A percentile compares a stretch with the other conserved stretches of the same genome.
These are phyloP conservation scores for Emericellopsis cladophorae DNA, from an alignment of 2,329 filamentous ascomycete genomes.

Conservation along the genomic window DNA sequence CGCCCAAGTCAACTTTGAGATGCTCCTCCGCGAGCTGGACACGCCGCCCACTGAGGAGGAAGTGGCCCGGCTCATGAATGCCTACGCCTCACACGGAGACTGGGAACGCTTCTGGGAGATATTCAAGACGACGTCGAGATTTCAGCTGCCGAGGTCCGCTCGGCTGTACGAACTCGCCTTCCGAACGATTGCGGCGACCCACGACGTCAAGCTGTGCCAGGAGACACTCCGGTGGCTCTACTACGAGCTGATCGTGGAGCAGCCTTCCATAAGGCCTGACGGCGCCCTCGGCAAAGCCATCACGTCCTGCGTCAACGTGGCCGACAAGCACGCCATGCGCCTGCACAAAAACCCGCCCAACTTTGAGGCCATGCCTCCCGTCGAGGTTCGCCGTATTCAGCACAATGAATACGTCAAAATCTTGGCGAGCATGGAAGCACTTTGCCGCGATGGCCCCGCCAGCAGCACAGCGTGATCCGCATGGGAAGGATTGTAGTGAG, in stretches of 20 bases:
- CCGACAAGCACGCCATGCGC: conserved; percentile 34
- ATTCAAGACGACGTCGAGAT: conserved; percentile 43
- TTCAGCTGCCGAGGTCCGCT: conserved; percentile 32
- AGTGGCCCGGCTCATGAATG: conserved; percentile 27
- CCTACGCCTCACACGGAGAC: conserved; percentile 31
- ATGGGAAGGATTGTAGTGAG: too few species aligned
- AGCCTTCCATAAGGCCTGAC: conserved; percentile 30
- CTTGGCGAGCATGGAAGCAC: conserved; percentile 3
- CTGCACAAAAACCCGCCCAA: conserved; percentile 10
- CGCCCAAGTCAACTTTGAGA: conserved; percentile 30
- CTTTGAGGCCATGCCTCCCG: background rate
- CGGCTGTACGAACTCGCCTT: conserved; percentile 44
- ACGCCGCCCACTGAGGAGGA: conserved; percentile 24
- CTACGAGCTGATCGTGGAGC: conserved; percentile 46
- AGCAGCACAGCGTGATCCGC: too few species aligned
- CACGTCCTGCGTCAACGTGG: conserved; percentile 40
- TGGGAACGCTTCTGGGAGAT: conserved; percentile 48
- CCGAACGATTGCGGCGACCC: conserved; percentile 28
- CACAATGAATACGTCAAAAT: conserved; percentile 19
- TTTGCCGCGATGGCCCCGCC: too few species aligned
- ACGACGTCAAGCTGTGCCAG: conserved; percentile 28
- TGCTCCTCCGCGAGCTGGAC: conserved; percentile 24
- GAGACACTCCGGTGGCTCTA: conserved; percentile 38
- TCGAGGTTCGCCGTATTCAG: conserved; percentile 9
- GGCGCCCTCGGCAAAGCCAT: conserved; percentile 32